Percentiles rank a stretch among this genome's conserved stretches.
phyloP scores from a whole-genome alignment of 2,329 filamentous ascomycete genomes.

The Trichocomaceae sp. region DNA sequence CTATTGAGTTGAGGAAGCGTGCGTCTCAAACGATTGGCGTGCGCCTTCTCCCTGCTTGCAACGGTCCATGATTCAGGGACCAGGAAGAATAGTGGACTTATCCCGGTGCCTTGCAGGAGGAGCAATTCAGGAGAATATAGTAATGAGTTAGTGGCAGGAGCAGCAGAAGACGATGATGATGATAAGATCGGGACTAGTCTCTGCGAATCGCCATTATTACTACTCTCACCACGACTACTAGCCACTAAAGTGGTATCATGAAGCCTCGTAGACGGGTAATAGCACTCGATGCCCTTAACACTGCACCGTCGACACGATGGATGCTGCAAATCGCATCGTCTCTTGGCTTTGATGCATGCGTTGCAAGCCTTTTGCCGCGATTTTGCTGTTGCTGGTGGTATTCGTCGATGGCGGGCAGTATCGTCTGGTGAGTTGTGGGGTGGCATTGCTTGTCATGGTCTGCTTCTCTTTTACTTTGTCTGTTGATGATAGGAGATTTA shows the following conservation, averaged over 20 bases:
- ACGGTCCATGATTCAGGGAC: slow-evolving; percentile 5
- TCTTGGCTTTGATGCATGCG: slow-evolving; percentile 11
- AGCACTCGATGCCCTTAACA: not conserved
- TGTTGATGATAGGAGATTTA: not conserved
- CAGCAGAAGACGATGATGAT: not conserved
- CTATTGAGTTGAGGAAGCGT: not conserved
- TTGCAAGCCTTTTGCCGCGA: slow-evolving; percentile 12
- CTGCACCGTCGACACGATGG: slow-evolving; percentile 12
- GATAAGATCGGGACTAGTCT: not conserved
- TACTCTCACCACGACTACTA: not conserved
- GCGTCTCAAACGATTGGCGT: not conserved
- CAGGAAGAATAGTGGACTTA: slow-evolving; percentile 4
- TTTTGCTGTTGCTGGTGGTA: slow-evolving; percentile 1
- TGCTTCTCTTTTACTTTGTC: not conserved
- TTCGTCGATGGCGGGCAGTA: not conserved
- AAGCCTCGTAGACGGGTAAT: slow-evolving; percentile 10
- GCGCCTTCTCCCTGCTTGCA: not conserved
- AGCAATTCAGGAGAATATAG: not conserved
- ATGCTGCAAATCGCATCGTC: slow-evolving; percentile 12
- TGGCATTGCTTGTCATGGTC: not conserved
- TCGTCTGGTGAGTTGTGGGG: not conserved
- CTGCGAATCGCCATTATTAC: not conserved
- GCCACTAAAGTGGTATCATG: not conserved
- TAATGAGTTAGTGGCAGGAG: not conserved
- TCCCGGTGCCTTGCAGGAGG: not conserved